Percentiles rank a stretch among this genome's conserved stretches.
phyloP scores from a whole-genome alignment of 2,329 filamentous ascomycete species.

The Neophaeococcomyces mojaviensis region DNA sequence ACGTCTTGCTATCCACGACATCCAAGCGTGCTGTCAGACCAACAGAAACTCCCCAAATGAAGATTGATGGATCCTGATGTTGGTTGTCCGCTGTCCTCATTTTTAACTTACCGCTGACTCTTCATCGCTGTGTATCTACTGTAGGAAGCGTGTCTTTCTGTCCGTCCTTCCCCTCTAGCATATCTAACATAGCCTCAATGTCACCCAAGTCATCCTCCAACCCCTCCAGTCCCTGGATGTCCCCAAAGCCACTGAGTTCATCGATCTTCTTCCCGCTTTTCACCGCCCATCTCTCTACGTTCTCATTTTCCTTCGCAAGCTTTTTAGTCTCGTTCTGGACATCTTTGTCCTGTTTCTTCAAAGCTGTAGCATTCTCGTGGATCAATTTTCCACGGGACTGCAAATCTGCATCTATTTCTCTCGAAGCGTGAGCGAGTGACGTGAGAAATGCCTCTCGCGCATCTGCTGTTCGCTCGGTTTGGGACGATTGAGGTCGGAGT shows the following conservation, averaged over 20 bases:
- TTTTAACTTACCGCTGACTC: no score
- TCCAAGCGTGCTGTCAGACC: no score
- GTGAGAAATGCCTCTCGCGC: constrained; percentile 38
- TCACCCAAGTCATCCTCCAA: constrained; percentile 42
- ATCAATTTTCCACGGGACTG: constrained; percentile 48
- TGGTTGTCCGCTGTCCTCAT: no score
- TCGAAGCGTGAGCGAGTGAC: constrained; percentile 36
- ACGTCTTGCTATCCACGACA: no score
- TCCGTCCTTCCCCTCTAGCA: constrained; percentile 14
- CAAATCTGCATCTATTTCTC: constrained; percentile 46
- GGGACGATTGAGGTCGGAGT: constrained; percentile 11
- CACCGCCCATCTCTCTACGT: constrained; percentile 49
- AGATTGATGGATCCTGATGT: no score
- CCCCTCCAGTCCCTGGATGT: constrained; percentile 53
- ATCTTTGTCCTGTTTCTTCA: constrained; percentile 50
- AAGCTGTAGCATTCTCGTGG: constrained; percentile 47
- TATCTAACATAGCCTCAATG: constrained; percentile 16
- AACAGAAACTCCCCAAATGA: no score
- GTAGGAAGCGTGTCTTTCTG: neutral
- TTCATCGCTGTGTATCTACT: neutral
- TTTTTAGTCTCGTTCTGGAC: constrained; percentile 43
- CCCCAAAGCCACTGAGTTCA: constrained; percentile 45
- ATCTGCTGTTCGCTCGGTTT: constrained; percentile 32
- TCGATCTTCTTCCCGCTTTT: constrained; percentile 50
- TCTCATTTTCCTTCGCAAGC: constrained; percentile 45